A percentile compares a stretch with the other conserved stretches of the same genome.
Evolutionary conservation across 2,329 filamentous ascomycete species (phyloP).

Genomic region (Phyllosticta capitalensis): DNA sequence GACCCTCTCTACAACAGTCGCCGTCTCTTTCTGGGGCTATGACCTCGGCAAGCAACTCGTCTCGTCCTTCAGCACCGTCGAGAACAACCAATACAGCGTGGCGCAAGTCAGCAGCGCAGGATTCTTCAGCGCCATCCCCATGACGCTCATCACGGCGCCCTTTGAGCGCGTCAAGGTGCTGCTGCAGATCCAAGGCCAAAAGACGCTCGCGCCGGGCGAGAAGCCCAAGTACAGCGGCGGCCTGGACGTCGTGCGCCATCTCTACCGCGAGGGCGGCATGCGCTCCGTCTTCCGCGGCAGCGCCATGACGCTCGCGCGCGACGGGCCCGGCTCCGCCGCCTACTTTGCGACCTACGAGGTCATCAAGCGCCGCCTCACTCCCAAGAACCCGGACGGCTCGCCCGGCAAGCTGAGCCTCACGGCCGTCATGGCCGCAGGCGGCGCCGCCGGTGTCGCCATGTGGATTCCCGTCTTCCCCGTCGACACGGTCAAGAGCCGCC

Average conservation of each 20-base stretch:
- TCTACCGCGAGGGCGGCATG: conserved; percentile 85
- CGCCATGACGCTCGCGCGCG: conserved; percentile 82
- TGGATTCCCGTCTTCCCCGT: conserved; percentile 98
- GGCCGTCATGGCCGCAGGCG: conserved; percentile 79
- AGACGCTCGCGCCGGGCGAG: conserved; percentile 72
- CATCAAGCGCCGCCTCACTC: conserved; percentile 80
- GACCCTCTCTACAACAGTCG: conserved; percentile 35
- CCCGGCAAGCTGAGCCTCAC: conserved; percentile 70
- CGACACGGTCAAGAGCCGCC: conserved; percentile 87
- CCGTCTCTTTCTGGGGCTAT: conserved; percentile 72
- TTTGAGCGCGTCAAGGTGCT: conserved; percentile 99
- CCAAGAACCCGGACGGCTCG: conserved; percentile 65
- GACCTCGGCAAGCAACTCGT: conserved; percentile 91
- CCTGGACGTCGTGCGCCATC: conserved; percentile 80
- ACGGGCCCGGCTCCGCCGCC: conserved; percentile 84
- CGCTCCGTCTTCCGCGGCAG: conserved; percentile 88
- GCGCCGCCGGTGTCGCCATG: conserved; percentile 90
- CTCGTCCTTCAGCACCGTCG: conserved; percentile 52
- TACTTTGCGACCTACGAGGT: conserved; percentile 98
- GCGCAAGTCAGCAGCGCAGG: conserved; percentile 84
- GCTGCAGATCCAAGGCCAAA: conserved; percentile 93
- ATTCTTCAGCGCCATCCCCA: conserved; percentile 90
- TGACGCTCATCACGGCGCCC: conserved; percentile 96
- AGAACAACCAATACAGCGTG: conserved; percentile 66
- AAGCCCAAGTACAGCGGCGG: conserved; percentile 87